These are phyloP conservation scores for Apostasia ramifera DNA, from an alignment of 106 monocot genomes.

Conservation along the genomic window DNA sequence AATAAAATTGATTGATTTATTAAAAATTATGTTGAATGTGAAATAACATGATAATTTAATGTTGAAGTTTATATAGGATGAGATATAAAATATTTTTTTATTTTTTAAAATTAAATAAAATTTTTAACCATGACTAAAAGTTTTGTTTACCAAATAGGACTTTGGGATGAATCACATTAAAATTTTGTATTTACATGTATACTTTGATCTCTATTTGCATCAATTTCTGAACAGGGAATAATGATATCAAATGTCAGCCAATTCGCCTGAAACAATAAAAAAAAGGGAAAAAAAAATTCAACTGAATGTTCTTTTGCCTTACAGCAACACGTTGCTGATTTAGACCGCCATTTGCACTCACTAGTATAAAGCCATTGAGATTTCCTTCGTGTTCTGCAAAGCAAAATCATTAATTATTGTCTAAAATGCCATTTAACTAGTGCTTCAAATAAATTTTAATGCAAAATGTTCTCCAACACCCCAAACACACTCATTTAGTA, in stretches of 20 bases:
- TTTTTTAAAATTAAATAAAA: too few relatives aligned
- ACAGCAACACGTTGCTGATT: constrained; percentile 97
- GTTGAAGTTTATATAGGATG: too few relatives aligned
- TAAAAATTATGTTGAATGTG: too few relatives aligned
- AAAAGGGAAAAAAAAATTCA: not conserved
- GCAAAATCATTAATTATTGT: not conserved
- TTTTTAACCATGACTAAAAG: too few relatives aligned
- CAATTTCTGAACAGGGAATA: too few relatives aligned
- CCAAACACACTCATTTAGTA: not conserved
- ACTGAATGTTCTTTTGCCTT: constrained; percentile 11
- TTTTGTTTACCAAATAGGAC: too few relatives aligned
- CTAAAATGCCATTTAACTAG: not conserved
- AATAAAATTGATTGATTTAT: too few relatives aligned
- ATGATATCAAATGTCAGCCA: not conserved
- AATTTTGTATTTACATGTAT: too few relatives aligned
- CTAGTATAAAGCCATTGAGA: constrained; percentile 52
- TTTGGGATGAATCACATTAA: too few relatives aligned
- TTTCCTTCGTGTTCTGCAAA: constrained; percentile 33
- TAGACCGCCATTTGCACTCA: constrained; percentile 88
- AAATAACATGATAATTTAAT: too few relatives aligned
- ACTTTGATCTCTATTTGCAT: too few relatives aligned
- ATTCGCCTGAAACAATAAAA: constrained; percentile 3
- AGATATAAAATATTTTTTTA: too few relatives aligned
- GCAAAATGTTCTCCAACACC: not conserved
- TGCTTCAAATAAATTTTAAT: not conserved